Evolutionary conservation across 2,329 filamentous ascomycete species (phyloP), one percentile per base, ranked within the genome.

Genomic region (Canariomyces notabilis): DNA sequence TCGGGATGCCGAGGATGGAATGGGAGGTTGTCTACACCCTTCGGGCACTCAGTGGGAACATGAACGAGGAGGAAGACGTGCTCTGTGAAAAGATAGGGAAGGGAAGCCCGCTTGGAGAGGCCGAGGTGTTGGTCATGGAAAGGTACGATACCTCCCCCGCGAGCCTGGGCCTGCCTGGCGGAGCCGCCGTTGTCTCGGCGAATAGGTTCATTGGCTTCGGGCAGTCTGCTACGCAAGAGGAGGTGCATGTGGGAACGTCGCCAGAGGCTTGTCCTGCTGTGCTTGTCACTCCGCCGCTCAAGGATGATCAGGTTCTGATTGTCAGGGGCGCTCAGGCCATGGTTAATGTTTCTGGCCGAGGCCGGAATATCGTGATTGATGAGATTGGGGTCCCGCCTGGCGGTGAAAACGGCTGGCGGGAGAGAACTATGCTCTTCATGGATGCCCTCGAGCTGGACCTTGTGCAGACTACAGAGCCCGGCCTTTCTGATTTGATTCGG

Each of bases 391-490:
- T 20, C 4, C 46, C 42, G 1, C 20, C 37, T 1, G 41, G 42
- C 6, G 40, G 39, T 16, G 12, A 36, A 2, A 16, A 35, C 1
- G 32, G 31, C 3, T 57, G 56, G 49, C 41, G 23, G 9, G 59
- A 62, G 4, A 60, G 63, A 5, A 55, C 55, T 4, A 60, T 67
- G 42, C 48, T 67, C 5, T 62, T 67, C 26, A 66, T 68, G 64
- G 65, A 67, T 26, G 64, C 64, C 1, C 46, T 67, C 5, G 65
- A 67, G 46, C 59, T 66, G 39, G 64, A 67, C 35, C 55, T 61
- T 49, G 46, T 53, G 4, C 41, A 46, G 9, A 45, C 32, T 2
- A 26, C 51, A 9, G 29, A 39, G 11, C 22, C 8, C 11, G 31
- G 32, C 5, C 36, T 64, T 5, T 57, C 61, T 2, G 64, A 67